Base-by-base conservation (phyloP, 2,329 filamentous ascomycete genomes). In the Phaeomoniella chlamydospora region DNA sequence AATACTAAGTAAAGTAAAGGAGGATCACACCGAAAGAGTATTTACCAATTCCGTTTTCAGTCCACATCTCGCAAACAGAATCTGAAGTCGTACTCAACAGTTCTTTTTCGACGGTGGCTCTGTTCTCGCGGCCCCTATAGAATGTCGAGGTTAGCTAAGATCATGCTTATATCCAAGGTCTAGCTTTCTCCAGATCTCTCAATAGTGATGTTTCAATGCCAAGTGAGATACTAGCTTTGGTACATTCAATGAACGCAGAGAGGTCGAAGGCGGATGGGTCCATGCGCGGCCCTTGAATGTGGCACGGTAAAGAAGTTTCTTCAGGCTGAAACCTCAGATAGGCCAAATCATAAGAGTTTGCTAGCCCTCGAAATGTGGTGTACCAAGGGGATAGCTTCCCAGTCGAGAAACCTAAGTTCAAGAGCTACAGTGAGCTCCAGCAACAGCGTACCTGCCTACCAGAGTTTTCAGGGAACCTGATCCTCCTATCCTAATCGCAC, bases 341-440 rank as follows among this genome's bases (percentile, higher is more conserved):
- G n/a, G n/a, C n/a, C n/a, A n/a, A n/a, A n/a, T n/a, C n/a, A n/a
- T n/a, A n/a, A n/a, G n/a, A n/a, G n/a, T n/a, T n/a, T n/a, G n/a
- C n/a, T n/a, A n/a, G n/a, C n/a, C n/a, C n/a, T n/a, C n/a, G n/a
- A n/a, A n/a, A n/a, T n/a, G n/a, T n/a, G n/a, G n/a, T 29, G 10
- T 29, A n/a, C 22, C 10, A n/a, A 29, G n/a, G 10, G 10, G 22
- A 29, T 29, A n/a, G 22, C 22, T 10, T 10, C 22, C 22, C 22
- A 29, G 64, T 65, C 3, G 62, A 68, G 0, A 63, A 63, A n/a
- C 39, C 65, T 52, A 0, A 68, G 43, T 15, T 68, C 64, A 0
- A 47, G 45, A 17, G 67, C 64, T 0, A 54, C 58, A 1, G 52
- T 49, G n/a, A 0, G 59, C 55, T 0, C 50, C 49, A 3, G 55